Evolutionary conservation across 768 basidiomycete genomes (phyloP).

Genomic region (Daedaleopsis sinensis): DNA sequence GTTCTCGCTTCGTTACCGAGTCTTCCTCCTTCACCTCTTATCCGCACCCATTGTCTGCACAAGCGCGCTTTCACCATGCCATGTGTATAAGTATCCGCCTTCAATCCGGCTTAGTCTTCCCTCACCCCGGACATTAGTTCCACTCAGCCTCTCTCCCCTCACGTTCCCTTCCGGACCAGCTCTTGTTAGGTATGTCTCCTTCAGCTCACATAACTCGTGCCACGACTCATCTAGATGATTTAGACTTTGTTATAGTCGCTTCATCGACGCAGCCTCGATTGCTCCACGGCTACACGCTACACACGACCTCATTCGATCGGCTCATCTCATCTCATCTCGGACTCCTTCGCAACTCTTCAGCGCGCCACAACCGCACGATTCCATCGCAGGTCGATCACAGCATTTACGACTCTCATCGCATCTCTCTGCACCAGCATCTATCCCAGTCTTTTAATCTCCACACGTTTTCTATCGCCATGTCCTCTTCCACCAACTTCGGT

Average conservation of each 20-base stretch:
- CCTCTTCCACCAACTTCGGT: conserved; percentile 33
- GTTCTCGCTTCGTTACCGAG: conserved; percentile 32
- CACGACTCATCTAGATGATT: not conserved
- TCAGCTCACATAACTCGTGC: not conserved
- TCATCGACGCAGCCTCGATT: conserved; percentile 18
- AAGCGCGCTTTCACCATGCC: conserved; percentile 19
- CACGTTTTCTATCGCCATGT: conserved; percentile 27
- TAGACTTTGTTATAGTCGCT: conserved; percentile 27
- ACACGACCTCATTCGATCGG: conserved; percentile 25
- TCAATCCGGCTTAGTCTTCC: conserved; percentile 19
- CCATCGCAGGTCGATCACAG: conserved; percentile 69
- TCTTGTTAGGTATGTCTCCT: conserved; percentile 31
- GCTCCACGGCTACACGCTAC: conserved; percentile 34
- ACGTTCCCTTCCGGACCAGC: conserved; percentile 30
- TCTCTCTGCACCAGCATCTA: conserved; percentile 25
- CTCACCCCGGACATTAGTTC: conserved; percentile 35
- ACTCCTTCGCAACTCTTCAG: conserved; percentile 36
- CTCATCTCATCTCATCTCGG: conserved; percentile 18
- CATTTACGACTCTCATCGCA: conserved; percentile 25
- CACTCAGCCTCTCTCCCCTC: conserved; percentile 23
- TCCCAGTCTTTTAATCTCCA: conserved; percentile 15
- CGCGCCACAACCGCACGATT: conserved; percentile 37
- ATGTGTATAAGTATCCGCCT: conserved; percentile 33
- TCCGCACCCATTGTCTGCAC: conserved; percentile 31
- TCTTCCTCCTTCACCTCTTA: conserved; percentile 10